Conservation (phyloP, 177 flowering plant genomes). For the Telopea speciosissima region DNA sequence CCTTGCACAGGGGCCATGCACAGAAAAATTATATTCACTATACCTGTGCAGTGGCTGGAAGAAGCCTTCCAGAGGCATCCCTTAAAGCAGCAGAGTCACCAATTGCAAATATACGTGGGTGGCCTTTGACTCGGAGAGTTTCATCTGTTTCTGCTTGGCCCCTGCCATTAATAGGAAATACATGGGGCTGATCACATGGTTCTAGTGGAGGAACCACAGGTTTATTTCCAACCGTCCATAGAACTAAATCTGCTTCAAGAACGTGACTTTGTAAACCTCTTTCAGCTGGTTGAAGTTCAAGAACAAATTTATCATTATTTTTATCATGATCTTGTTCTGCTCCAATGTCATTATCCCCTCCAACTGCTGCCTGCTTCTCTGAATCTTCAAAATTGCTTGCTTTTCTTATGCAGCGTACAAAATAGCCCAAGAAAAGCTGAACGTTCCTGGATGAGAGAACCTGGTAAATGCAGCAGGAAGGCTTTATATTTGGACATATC, state of each 20-base stretch:
- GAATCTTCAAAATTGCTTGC: conserved; percentile 24
- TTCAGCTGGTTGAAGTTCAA: conserved; percentile 84
- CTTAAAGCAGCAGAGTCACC: conserved; percentile 89
- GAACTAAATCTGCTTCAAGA: conserved; percentile 76
- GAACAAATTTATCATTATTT: conserved; percentile 29
- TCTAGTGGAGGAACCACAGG: conserved; percentile 64
- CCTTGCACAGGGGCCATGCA: too few relatives aligned
- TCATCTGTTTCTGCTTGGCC: conserved; percentile 98
- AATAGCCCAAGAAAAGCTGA: conserved; percentile 71
- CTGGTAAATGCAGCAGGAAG: conserved; percentile 27
- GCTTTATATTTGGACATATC: not conserved
- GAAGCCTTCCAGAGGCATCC: conserved; percentile 66
- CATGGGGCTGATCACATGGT: conserved; percentile 23
- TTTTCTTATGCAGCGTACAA: conserved; percentile 60
- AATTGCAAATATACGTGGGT: conserved; percentile 86
- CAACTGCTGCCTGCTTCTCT: conserved; percentile 14
- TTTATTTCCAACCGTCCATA: conserved; percentile 92
- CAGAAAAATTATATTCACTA: not conserved
- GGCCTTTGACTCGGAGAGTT: conserved; percentile 94
- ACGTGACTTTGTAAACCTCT: conserved; percentile 56
- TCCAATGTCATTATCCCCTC: conserved; percentile 9
- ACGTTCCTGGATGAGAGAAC: conserved; percentile 85
- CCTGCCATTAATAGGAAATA: conserved; percentile 65
- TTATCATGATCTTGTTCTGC: conserved; percentile 27
- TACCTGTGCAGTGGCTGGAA: conserved; percentile 97